Conservation (phyloP, 2,329 filamentous ascomycete species). For the Metarhizium sp. region DNA sequence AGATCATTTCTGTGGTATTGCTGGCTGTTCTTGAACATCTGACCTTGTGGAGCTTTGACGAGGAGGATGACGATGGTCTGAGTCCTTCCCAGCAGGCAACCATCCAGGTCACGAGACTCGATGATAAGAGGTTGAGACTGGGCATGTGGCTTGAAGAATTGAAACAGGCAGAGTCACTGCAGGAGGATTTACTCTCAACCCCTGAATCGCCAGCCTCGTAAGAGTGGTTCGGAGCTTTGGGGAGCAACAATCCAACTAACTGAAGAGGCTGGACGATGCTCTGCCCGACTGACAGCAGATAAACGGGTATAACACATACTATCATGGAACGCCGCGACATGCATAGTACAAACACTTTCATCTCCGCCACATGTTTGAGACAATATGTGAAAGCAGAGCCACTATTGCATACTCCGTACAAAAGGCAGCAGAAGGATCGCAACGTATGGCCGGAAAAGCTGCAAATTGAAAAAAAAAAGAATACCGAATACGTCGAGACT, state of each 20-base stretch:
- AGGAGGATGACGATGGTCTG: slow-evolving; percentile 14
- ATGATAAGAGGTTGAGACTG: slow-evolving; percentile 21
- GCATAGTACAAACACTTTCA: neutral
- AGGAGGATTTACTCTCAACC: neutral
- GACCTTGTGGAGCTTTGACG: slow-evolving; percentile 23
- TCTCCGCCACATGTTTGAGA: neutral
- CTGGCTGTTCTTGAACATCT: slow-evolving; percentile 23
- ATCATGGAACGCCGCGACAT: neutral
- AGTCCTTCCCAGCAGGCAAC: slow-evolving; percentile 6
- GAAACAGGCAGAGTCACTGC: slow-evolving; percentile 5
- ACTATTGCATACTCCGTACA: no score
- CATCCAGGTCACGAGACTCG: slow-evolving; percentile 7
- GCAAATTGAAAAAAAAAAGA: no score
- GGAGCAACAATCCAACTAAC: no score
- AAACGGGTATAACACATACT: no score
- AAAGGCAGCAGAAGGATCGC: no score
- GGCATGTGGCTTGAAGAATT: slow-evolving; percentile 23
- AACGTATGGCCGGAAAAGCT: no score
- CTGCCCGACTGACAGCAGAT: no score
- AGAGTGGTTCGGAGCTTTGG: neutral
- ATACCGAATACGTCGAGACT: no score
- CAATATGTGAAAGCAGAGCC: no score
- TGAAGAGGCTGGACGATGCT: no score
- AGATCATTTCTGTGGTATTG: slow-evolving; percentile 19
- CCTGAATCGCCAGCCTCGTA: neutral